phyloP scores from a whole-genome alignment of 2,329 filamentous ascomycete species.

The Aureobasidium subglaciale region DNA sequence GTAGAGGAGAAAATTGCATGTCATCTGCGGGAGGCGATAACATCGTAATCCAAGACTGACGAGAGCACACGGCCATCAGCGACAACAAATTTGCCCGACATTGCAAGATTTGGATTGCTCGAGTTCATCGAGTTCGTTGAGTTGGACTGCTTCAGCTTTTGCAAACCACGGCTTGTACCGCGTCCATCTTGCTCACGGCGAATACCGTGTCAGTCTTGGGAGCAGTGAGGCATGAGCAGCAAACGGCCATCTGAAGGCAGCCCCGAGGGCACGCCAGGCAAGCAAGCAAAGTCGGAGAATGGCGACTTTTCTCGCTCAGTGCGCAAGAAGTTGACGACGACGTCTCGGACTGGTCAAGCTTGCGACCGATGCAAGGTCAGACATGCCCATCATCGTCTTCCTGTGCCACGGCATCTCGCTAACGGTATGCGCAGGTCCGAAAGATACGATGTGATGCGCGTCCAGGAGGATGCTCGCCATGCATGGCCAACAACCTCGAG shows the following conservation, averaged over 20 bases:
- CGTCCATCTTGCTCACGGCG: slow-evolving; percentile 14
- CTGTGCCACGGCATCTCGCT: neutral
- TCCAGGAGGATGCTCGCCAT: slow-evolving; percentile 75
- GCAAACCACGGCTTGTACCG: slow-evolving; percentile 14
- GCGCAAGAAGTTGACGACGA: slow-evolving; percentile 44
- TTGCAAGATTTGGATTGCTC: neutral
- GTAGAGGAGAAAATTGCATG: slow-evolving; percentile 6
- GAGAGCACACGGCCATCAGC: neutral
- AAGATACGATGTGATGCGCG: slow-evolving; percentile 84
- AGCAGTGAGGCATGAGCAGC: slow-evolving; percentile 20
- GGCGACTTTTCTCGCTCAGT: slow-evolving; percentile 38
- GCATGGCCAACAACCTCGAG: slow-evolving; percentile 65
- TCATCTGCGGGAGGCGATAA: neutral
- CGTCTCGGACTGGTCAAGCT: slow-evolving; percentile 68
- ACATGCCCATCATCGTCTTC: neutral
- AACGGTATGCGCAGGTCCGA: slow-evolving; percentile 45
- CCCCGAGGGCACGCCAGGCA: slow-evolving; percentile 19
- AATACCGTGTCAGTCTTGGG: slow-evolving; percentile 16
- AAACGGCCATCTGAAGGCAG: slow-evolving; percentile 23
- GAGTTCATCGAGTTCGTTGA: neutral
- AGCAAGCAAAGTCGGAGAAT: slow-evolving; percentile 23
- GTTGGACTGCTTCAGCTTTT: neutral
- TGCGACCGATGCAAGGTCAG: slow-evolving; percentile 79
- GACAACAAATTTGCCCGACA: neutral
- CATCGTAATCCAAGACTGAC: neutral